Conservation (phyloP, 495 filamentous ascomycete species). For the Cenococcum geophilum region DNA sequence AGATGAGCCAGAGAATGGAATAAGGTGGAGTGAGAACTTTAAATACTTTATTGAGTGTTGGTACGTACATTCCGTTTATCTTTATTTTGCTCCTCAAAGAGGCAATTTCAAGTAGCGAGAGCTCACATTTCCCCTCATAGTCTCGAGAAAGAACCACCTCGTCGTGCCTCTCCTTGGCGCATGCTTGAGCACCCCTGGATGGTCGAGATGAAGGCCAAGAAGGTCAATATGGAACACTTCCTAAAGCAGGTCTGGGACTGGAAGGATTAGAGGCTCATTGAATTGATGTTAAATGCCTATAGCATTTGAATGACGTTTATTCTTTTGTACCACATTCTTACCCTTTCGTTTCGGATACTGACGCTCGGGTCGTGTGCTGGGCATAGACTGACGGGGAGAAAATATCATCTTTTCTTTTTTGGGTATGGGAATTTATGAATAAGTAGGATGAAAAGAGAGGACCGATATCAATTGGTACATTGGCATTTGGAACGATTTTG, state of each 20-base stretch:
- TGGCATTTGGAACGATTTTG: not conserved
- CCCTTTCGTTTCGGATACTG: constrained; percentile 16
- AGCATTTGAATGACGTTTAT: not conserved
- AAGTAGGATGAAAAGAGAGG: not conserved
- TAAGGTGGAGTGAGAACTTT: constrained; percentile 91
- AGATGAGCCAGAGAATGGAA: constrained; percentile 73
- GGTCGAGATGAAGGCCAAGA: constrained; percentile 87
- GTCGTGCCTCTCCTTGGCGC: constrained; percentile 90
- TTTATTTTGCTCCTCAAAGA: not conserved
- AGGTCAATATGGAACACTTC: constrained; percentile 94
- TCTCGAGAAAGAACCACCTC: constrained; percentile 83
- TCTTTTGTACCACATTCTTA: constrained; percentile 18
- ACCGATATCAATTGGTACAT: not conserved
- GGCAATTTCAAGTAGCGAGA: not conserved
- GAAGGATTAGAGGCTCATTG: constrained; percentile 46
- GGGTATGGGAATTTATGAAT: not conserved
- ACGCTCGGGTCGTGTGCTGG: constrained; percentile 28
- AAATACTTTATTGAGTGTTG: constrained; percentile 99
- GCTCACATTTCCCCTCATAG: constrained; percentile 43
- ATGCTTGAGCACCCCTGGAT: constrained; percentile 99
- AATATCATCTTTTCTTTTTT: not conserved
- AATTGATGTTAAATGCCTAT: not conserved
- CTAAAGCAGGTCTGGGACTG: constrained; percentile 92
- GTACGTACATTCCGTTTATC: constrained; percentile 51
- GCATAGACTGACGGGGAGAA: constrained; percentile 27